phyloP scores from a whole-genome alignment of 2,329 filamentous ascomycete genomes.

The Alternaria infectoria region DNA sequence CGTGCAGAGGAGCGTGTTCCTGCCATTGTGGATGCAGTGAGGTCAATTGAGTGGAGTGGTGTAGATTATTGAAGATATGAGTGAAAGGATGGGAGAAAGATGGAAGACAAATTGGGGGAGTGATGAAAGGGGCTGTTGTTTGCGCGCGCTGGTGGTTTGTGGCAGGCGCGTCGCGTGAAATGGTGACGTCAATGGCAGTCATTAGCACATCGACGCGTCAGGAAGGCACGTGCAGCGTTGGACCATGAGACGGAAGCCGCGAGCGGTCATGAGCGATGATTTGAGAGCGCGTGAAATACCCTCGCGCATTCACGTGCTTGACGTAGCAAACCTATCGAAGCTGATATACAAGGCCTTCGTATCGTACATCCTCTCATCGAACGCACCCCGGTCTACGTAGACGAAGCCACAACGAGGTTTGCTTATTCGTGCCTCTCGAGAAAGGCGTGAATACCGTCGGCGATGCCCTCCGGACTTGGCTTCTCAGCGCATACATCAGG shows the following conservation, averaged over 20 bases:
- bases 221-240: slow-evolving; percentile 11
- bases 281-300: neutral
- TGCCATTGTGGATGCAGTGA: slow-evolving; percentile 25
- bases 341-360: neutral
- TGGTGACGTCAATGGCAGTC: slow-evolving; percentile 15
- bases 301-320: neutral
- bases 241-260: neutral
- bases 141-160: neutral
- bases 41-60: neutral
- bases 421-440: neutral
- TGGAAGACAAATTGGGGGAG: neutral
- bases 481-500: slow-evolving; percentile 81
- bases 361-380: neutral
- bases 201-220: slow-evolving; percentile 12
- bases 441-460: slow-evolving; percentile 65
- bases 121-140: neutral
- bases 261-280: neutral
- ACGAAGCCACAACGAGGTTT: neutral
- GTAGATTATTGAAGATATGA: neutral
- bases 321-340: neutral
- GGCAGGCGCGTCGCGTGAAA: slow-evolving; percentile 11
- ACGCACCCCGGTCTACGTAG: neutral
- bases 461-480: slow-evolving; percentile 82
- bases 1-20: slow-evolving; percentile 38
- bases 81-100: neutral